Percentiles rank a stretch among this genome's conserved stretches.
phyloP scores from a whole-genome alignment of 371 early-diverging fungal species.

The Lichtheimia hyalospora region DNA sequence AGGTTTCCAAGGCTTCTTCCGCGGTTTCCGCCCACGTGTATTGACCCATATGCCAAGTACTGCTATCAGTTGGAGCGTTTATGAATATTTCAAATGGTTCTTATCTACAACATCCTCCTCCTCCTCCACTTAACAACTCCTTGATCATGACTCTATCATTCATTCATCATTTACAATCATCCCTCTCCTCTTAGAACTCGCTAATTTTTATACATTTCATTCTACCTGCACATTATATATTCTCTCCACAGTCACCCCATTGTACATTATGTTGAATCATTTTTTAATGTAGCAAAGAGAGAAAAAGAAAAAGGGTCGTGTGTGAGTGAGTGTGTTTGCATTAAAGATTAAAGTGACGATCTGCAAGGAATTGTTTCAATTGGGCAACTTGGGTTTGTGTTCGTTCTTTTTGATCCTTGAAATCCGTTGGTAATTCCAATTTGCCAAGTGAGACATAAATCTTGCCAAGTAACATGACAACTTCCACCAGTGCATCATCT shows the following conservation, averaged over 20 bases:
- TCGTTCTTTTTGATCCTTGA: conserved; percentile 8
- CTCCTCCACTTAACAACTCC: background rate
- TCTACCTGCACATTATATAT: background rate
- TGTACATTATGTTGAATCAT: background rate
- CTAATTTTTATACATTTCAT: no score
- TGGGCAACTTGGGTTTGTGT: conserved; percentile 1
- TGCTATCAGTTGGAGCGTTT: conserved; percentile 92
- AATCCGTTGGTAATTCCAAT: background rate
- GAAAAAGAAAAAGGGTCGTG: background rate
- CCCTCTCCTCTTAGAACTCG: background rate
- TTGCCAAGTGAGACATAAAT: conserved; percentile 2
- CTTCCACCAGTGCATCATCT: conserved; percentile 27
- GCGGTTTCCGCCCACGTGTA: conserved; percentile 78
- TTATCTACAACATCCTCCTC: conserved; percentile 19
- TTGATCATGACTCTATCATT: background rate
- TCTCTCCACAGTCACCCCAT: background rate
- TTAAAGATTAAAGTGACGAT: conserved; percentile 12
- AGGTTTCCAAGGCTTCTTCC: conserved; percentile 75
- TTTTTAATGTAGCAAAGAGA: background rate
- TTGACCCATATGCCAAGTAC: conserved; percentile 88
- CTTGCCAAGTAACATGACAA: conserved; percentile 21
- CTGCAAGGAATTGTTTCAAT: conserved; percentile 9
- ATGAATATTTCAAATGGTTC: conserved; percentile 83
- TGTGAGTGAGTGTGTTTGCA: background rate
- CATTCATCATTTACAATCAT: background rate